A percentile compares a stretch with the other conserved stretches of the same genome.
Evolutionary conservation across 139 green algal genomes (phyloP).

Genomic region (Microglena sp.): DNA sequence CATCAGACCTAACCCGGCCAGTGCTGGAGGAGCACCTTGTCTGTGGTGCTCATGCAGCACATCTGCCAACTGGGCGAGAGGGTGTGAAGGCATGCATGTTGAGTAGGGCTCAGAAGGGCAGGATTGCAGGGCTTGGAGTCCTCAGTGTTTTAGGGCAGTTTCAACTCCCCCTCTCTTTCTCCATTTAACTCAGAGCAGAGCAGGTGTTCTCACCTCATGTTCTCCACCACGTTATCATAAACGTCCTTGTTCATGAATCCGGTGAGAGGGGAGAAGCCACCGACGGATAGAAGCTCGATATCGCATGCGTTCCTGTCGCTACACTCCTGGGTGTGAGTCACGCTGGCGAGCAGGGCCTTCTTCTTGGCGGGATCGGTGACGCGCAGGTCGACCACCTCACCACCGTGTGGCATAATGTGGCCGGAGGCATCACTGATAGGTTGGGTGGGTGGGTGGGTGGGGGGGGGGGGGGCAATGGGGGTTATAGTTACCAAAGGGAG

Average conservation of each 20-base stretch:
- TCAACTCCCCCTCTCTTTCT: too few species aligned
- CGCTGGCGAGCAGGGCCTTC: constrained; percentile 28
- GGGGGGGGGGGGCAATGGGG: too few species aligned
- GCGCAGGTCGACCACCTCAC: constrained; percentile 63
- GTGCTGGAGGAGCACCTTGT: too few species aligned
- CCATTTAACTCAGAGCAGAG: too few species aligned
- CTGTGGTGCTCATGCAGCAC: too few species aligned
- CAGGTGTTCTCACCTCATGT: constrained; percentile 58
- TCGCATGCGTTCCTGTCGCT: constrained; percentile 85
- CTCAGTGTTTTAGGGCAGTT: too few species aligned
- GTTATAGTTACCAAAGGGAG: too few species aligned
- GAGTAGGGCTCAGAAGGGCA: too few species aligned
- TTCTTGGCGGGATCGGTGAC: constrained; percentile 31
- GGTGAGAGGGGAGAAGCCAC: constrained; percentile 75
- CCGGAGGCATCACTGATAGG: constrained; percentile 22
- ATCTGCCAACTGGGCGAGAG: too few species aligned
- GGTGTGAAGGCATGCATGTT: too few species aligned
- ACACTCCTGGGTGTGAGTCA: constrained; percentile 42
- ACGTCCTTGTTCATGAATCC: constrained; percentile 80
- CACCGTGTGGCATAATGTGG: constrained; percentile 62
- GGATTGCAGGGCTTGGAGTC: too few species aligned
- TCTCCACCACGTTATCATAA: constrained; percentile 68
- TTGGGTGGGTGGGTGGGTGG: neutral
- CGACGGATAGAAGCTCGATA: constrained; percentile 80
- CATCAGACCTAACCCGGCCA: too few species aligned